These are phyloP conservation scores for Didymella lethalis DNA, from an alignment of 2,329 filamentous ascomycete species.

Conservation along the genomic window DNA sequence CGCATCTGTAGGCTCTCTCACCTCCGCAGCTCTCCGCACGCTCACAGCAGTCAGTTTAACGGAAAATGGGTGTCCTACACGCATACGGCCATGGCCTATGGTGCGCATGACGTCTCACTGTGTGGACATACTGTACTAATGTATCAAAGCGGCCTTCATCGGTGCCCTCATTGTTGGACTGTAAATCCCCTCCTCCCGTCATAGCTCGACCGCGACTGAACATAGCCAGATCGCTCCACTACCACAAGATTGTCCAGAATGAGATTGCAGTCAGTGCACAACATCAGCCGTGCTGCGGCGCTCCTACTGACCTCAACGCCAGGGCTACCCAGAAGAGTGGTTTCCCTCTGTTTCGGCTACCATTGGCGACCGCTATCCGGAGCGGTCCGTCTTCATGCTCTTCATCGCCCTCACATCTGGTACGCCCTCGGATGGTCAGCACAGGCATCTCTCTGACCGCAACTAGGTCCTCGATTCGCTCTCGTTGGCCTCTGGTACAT, in stretches of 20 bases:
- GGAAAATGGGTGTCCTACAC: slow-evolving; percentile 90
- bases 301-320: slow-evolving; percentile 25
- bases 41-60: slow-evolving; percentile 65
- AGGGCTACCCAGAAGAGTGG: slow-evolving; percentile 80
- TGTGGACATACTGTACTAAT: slow-evolving; percentile 21
- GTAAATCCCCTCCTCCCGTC: slow-evolving; percentile 34
- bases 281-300: neutral
- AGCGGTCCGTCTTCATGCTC: slow-evolving; percentile 94
- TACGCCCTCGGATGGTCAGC: slow-evolving; percentile 45
- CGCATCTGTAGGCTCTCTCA: slow-evolving; percentile 58
- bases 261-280: slow-evolving; percentile 73
- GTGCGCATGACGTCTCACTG: slow-evolving; percentile 52
- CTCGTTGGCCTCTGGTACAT: slow-evolving; percentile 93
- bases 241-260: slow-evolving; percentile 96
- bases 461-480: slow-evolving; percentile 83
- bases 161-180: slow-evolving; percentile 82
- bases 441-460: slow-evolving; percentile 18
- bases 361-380: slow-evolving; percentile 96
- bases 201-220: slow-evolving; percentile 32
- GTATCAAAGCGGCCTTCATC: slow-evolving; percentile 74
- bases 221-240: slow-evolving; percentile 74
- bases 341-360: slow-evolving; percentile 96
- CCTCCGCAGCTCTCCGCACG: slow-evolving; percentile 33
- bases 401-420: slow-evolving; percentile 97
- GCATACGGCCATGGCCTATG: slow-evolving; percentile 85